Conservation (phyloP, 1,284 basidiomycete genomes). For the Puccinia horiana region DNA sequence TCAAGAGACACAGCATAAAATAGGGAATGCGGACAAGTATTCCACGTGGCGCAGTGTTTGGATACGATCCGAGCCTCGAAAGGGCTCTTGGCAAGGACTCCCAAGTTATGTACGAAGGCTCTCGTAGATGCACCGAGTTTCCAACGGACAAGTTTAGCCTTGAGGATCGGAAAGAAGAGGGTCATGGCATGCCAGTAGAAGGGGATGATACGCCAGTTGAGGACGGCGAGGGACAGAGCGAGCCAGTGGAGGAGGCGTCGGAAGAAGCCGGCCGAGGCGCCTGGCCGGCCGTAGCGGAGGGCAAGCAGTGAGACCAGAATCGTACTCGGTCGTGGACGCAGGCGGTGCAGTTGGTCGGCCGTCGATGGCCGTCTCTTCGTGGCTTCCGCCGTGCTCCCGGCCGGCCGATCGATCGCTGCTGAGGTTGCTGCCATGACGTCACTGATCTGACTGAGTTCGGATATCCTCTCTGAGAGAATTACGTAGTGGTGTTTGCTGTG, state of each 20-base stretch:
- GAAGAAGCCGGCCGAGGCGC: not conserved
- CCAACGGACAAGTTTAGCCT: conserved; percentile 8
- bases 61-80: conserved; percentile 24
- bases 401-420: too few species aligned
- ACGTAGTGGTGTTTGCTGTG: too few species aligned
- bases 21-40: conserved; percentile 18
- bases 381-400: not conserved
- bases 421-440: too few species aligned
- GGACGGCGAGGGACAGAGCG: conserved; percentile 6
- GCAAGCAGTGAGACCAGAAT: conserved; percentile 14
- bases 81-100: conserved; percentile 5
- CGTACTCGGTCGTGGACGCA: conserved; percentile 17
- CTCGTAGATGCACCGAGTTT: conserved; percentile 12
- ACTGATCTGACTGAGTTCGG: too few species aligned
- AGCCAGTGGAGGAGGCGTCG: conserved; percentile 8
- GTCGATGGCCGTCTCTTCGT: not conserved
- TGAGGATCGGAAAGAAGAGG: conserved; percentile 21
- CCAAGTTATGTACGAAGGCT: not conserved
- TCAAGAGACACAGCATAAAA: not conserved
- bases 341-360: not conserved
- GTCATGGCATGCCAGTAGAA: conserved; percentile 39
- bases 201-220: conserved; percentile 32
- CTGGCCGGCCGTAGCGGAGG: not conserved
- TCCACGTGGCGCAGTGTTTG: conserved; percentile 45
- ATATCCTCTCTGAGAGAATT: too few species aligned